phyloP scores from a whole-genome alignment of 768 basidiomycete species.

The Candolleomyces aberdarensis region DNA sequence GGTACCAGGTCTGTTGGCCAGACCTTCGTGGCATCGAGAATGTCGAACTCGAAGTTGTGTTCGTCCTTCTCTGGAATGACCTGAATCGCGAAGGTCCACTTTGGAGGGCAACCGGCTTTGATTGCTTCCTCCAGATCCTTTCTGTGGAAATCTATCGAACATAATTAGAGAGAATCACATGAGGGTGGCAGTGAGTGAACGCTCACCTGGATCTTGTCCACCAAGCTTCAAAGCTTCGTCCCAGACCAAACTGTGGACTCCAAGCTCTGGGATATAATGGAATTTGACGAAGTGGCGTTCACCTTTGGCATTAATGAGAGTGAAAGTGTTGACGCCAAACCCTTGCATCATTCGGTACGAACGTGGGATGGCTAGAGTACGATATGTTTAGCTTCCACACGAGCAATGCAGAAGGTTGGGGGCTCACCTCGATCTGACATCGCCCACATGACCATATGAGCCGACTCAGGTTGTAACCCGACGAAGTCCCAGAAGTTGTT shows the following conservation, averaged over 20 bases:
- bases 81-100: slow-evolving; percentile 80
- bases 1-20: slow-evolving; percentile 84
- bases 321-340: slow-evolving; percentile 84
- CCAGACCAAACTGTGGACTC: slow-evolving; percentile 83
- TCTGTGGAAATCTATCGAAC: slow-evolving; percentile 69
- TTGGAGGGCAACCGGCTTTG: slow-evolving; percentile 62
- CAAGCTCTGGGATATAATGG: slow-evolving; percentile 78
- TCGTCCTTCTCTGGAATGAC: slow-evolving; percentile 66
- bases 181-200: neutral
- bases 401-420: neutral
- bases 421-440: slow-evolving; percentile 69
- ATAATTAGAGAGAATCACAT: neutral
- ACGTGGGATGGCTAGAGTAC: slow-evolving; percentile 60
- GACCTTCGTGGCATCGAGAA: slow-evolving; percentile 83
- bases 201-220: slow-evolving; percentile 76
- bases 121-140: slow-evolving; percentile 88
- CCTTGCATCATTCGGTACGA: slow-evolving; percentile 90
- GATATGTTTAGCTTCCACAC: neutral
- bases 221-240: slow-evolving; percentile 83
- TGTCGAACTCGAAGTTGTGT: slow-evolving; percentile 83
- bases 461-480: slow-evolving; percentile 63
- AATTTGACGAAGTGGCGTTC: slow-evolving; percentile 86
- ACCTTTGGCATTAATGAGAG: slow-evolving; percentile 62
- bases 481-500: slow-evolving; percentile 91
- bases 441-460: slow-evolving; percentile 80